Percentiles rank a stretch among this genome's conserved stretches.
Evolutionary conservation across 1,284 basidiomycete genomes (phyloP).

Genomic region (Apiotrichum laibachii): DNA sequence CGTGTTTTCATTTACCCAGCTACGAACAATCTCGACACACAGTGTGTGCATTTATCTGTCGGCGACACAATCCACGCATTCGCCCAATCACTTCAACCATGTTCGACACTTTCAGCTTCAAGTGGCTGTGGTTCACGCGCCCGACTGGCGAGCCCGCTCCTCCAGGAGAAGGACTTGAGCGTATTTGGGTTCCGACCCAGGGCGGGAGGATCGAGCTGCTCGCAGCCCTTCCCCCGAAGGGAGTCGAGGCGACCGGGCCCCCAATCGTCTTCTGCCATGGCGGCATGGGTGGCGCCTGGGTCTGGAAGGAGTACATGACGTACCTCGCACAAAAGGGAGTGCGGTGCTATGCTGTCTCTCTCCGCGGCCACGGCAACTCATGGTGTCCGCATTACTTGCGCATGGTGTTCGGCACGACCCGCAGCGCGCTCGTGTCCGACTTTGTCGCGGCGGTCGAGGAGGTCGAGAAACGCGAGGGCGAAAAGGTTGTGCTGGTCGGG

Average conservation of each 20-base stretch:
- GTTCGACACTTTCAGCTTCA: constrained; percentile 6
- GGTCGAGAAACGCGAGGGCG: not conserved
- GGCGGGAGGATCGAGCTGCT: constrained; percentile 12
- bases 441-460: constrained; percentile 1
- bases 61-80: no score
- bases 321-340: constrained; percentile 9
- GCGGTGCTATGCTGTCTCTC: constrained; percentile 10
- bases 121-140: constrained; percentile 13
- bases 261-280: constrained; percentile 16
- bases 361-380: constrained; percentile 14
- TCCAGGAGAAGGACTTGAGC: constrained; percentile 3
- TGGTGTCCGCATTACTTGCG: constrained; percentile 9
- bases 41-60: no score
- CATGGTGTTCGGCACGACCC: constrained; percentile 13
- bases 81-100: not conserved
- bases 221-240: not conserved
- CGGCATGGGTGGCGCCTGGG: constrained; percentile 17
- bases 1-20: no score
- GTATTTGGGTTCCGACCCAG: constrained; percentile 10
- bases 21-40: no score
- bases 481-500: constrained; percentile 8
- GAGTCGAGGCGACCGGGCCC: not conserved
- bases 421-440: constrained; percentile 8
- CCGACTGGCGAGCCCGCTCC: not conserved
- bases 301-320: constrained; percentile 15